Evolutionary conservation across 1,139 yeast species (phyloP), one percentile per base, ranked within the genome.

Genomic region (Hyphopichia pseudoburtonii): DNA sequence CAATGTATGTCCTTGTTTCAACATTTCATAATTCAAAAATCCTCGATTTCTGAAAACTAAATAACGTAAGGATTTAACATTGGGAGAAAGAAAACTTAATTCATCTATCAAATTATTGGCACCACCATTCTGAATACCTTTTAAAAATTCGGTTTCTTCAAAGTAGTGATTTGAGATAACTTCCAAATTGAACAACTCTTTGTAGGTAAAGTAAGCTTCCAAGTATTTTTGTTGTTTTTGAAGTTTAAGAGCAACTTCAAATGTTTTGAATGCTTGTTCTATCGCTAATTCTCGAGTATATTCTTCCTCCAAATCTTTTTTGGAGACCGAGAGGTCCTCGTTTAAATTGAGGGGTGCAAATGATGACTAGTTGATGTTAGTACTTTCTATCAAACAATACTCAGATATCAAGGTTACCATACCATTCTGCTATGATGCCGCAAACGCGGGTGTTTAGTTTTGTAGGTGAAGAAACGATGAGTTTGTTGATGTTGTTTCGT

Each of bases 201-300:
- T 78, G 54, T 89, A 92, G 16, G 67, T 60, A 2, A 52, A 51
- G 34, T 73, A 73, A 0, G 97, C 84, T 2, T 64, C 69, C 0
- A 57, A 60, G 40, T 70, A 72, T 3, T 76, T 55, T 4, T 68
- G 62, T 1, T 64, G 56, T 45, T 79, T 78, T 45, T 92, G 95
- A 10, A 66, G 64, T 10, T 61, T 58, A 28, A 94, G 64, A 0
- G 96, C 96, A 21, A 64, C 61, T 48, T 88, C 89, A 56, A 85
- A 88, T 12, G 81, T 62, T 48, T 80, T 79, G 57, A 85, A 83
- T 3, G 96, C 95, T 52, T 85, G 86, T 59, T 94, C 98, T 14
- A 92, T 81, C 67, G 88, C 80, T 27, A 77, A 83, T 52, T 92
- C 98, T 38, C 96, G 66, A 1, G 97, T 85, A 51, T 89, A 95